phyloP scores from a whole-genome alignment of 2,329 filamentous ascomycete genomes.

The Xylaria digitata region DNA sequence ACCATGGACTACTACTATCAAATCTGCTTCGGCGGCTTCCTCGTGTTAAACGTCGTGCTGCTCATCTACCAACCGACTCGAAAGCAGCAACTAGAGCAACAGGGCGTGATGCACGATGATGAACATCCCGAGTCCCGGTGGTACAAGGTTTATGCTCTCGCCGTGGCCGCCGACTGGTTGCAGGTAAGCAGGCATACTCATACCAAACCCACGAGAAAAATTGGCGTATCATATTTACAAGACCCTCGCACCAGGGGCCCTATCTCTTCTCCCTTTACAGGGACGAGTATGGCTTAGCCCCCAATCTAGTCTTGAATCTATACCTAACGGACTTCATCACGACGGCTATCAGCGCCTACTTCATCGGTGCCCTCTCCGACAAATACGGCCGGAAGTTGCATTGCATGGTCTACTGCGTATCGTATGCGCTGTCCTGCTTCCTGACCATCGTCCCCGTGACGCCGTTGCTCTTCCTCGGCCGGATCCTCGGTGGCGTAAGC shows the following conservation, averaged over 20 bases:
- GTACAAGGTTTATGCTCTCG: constrained; percentile 58
- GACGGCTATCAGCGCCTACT: constrained; percentile 58
- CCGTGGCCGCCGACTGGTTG: constrained; percentile 59
- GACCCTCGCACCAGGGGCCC: constrained; percentile 40
- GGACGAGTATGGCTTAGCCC: constrained; percentile 46
- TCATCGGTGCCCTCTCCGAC: constrained; percentile 55
- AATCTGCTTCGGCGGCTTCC: constrained; percentile 43
- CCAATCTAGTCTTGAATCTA: constrained; percentile 49
- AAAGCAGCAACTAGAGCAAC: constrained; percentile 40
- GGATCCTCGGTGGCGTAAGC: constrained; percentile 65
- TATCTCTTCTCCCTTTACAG: constrained; percentile 48
- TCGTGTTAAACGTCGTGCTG: constrained; percentile 42
- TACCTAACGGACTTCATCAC: constrained; percentile 62
- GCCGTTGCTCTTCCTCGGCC: constrained; percentile 62
- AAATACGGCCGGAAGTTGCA: constrained; percentile 61
- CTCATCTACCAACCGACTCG: constrained; percentile 47
- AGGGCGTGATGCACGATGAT: constrained; percentile 43
- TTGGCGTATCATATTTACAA: background rate
- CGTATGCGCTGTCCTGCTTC: constrained; percentile 54
- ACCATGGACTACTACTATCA: constrained; percentile 32
- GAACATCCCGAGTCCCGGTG: constrained; percentile 55
- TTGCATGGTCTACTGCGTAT: constrained; percentile 65
- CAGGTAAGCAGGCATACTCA: constrained; percentile 48
- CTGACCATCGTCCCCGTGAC: constrained; percentile 46
- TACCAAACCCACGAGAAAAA: background rate